Conservation (phyloP, 1,284 basidiomycete genomes). For the Termitomyces sp. region DNA sequence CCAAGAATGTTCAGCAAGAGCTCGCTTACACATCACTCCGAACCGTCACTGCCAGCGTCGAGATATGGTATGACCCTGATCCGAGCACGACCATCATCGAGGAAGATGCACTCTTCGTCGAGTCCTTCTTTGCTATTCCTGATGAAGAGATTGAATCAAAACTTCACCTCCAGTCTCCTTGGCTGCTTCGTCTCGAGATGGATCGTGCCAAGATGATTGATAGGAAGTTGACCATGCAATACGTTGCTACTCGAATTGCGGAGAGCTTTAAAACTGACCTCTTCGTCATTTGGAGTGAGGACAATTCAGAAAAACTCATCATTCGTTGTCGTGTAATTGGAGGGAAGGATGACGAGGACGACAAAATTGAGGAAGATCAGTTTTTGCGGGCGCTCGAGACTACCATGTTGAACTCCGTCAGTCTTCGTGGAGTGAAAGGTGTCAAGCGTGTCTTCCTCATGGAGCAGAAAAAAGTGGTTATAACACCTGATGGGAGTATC, state of each 20-base stretch:
- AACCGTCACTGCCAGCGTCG: conserved; percentile 92
- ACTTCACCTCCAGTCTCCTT: conserved; percentile 90
- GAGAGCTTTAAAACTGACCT: conserved; percentile 95
- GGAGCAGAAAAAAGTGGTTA: conserved; percentile 77
- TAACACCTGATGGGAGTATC: conserved; percentile 63
- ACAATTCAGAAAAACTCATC: conserved; percentile 96
- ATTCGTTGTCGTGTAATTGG: conserved; percentile 95
- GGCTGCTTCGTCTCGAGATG: conserved; percentile 95
- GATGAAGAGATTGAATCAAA: conserved; percentile 95
- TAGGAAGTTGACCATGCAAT: conserved; percentile 92
- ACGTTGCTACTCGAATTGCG: conserved; percentile 91
- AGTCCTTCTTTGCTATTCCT: conserved; percentile 99
- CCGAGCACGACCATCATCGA: conserved; percentile 92
- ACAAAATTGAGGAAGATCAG: conserved; percentile 87
- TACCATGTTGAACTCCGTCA: conserved; percentile 96
- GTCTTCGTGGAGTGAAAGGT: conserved; percentile 86
- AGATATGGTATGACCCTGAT: conserved; percentile 98
- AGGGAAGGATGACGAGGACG: conserved; percentile 87
- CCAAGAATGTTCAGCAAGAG: conserved; percentile 90
- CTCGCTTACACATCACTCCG: conserved; percentile 92
- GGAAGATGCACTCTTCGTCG: conserved; percentile 94
- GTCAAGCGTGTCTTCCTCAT: conserved; percentile 94
- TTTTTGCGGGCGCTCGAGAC: conserved; percentile 96
- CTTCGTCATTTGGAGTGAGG: conserved; percentile 98
- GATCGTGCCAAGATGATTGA: conserved; percentile 98